Evolutionary conservation across 1,139 yeast genomes (phyloP).

Genomic region (Suhomyces atakaporum): DNA sequence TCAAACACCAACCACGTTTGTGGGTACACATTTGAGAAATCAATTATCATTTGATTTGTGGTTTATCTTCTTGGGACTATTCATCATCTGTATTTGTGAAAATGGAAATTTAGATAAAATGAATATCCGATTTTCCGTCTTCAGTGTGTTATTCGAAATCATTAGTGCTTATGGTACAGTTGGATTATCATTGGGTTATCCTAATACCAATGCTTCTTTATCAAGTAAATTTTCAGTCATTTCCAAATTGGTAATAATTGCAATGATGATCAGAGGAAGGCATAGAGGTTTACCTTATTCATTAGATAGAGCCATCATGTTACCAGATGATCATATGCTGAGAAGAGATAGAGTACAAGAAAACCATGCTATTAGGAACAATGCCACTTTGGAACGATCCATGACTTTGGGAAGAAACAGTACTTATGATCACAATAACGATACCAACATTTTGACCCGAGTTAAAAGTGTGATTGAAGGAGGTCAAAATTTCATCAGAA

Average conservation of each 20-base stretch:
- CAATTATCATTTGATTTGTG: conserved; percentile 94
- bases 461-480: conserved; percentile 7
- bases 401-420: conserved; percentile 15
- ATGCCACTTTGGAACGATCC: conserved; percentile 31
- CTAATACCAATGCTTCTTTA: conserved; percentile 65
- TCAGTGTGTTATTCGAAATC: conserved; percentile 79
- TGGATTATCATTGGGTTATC: conserved; percentile 85
- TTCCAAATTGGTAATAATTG: conserved; percentile 82
- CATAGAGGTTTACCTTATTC: conserved; percentile 96
- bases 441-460: conserved; percentile 9
- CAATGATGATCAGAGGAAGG: conserved; percentile 90
- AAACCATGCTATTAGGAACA: conserved; percentile 47
- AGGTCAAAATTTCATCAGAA: conserved; percentile 7
- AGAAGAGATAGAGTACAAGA: conserved; percentile 71
- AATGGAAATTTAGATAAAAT: conserved; percentile 56
- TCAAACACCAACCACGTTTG: conserved; percentile 55
- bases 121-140: conserved; percentile 60
- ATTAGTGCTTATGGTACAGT: conserved; percentile 97
- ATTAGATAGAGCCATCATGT: conserved; percentile 89
- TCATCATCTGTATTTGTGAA: conserved; percentile 85
- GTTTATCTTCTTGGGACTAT: conserved; percentile 86
- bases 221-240: conserved; percentile 69
- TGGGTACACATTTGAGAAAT: conserved; percentile 85
- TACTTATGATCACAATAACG: conserved; percentile 13
- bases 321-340: conserved; percentile 72